These are phyloP conservation scores for Fagopyrum tataricum DNA, from an alignment of 148 eudicot genomes.

Conservation along the genomic window DNA sequence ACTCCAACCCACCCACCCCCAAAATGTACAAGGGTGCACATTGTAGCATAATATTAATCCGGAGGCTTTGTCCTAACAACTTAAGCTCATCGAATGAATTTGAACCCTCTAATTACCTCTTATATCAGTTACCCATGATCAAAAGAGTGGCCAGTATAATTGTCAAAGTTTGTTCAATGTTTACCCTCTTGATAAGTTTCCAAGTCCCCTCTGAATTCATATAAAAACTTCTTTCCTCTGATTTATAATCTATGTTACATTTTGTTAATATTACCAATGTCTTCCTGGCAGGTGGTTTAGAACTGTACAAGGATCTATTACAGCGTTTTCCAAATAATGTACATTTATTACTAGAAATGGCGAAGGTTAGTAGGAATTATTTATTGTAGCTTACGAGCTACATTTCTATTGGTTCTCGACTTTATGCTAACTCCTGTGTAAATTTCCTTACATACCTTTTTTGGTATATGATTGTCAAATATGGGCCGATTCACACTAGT, in stretches of 20 bases:
- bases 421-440: neutral
- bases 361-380: constrained; percentile 54
- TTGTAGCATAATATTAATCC: too few relatives aligned
- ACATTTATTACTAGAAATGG: constrained; percentile 82
- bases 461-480: too few relatives aligned
- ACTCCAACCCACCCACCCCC: too few relatives aligned
- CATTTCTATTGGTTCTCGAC: neutral
- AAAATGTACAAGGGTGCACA: too few relatives aligned
- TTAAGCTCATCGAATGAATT: too few relatives aligned
- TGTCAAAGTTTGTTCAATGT: neutral
- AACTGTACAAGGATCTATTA: constrained; percentile 66
- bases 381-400: neutral
- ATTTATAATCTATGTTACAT: neutral
- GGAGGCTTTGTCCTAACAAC: too few relatives aligned
- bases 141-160: too few relatives aligned
- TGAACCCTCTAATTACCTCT: too few relatives aligned
- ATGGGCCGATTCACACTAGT: too few relatives aligned
- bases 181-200: neutral
- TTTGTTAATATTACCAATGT: neutral
- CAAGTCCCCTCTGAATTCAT: neutral
- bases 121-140: too few relatives aligned
- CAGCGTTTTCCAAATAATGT: constrained; percentile 83
- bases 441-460: neutral
- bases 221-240: too few relatives aligned
- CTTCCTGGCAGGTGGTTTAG: constrained; percentile 74